Base-by-base conservation (phyloP, 768 basidiomycete species). In the Auricularia heimuer region DNA sequence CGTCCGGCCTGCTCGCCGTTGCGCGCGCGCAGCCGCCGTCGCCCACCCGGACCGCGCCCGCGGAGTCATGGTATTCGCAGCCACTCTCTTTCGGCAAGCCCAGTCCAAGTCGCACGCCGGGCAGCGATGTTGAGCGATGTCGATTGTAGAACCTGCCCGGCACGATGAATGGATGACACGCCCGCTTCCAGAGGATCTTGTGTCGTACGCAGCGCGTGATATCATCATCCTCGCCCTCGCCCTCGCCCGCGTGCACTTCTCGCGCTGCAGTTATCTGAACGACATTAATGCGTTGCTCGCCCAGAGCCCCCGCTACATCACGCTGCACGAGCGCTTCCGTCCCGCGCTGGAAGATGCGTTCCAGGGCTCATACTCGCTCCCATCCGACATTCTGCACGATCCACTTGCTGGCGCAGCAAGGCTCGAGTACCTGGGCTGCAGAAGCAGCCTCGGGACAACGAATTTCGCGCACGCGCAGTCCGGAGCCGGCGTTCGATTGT, bases 191-290 rank as follows among this genome's bases (percentile, higher is more conserved):
- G 54, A 71, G 0, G 69, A 72, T 12, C 73, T 80, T 34, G 71
- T 79, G 33, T 70, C 73, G 21, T 81, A 81, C 56, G 79, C 80
- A 2, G 77, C 78, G 4, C 75, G 76, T 65, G 80, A 81, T 69
- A 76, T 80, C 62, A 71, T 73, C 39, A 72, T 79, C 65, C 77
- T 81, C 63, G 72, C 24, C 24, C 24, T 24, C 24, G 24, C 69
- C 16, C 66, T 69, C 1, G 72, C 80, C 21, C 76, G 77, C 68
- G 69, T 71, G 3, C 67, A 75, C 60, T 80, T 81, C 64, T 14
- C 39, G 42, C 39, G 42, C 14, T 62, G 61, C 34, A 65, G 66
- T 8, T 71, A 69, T 64, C 64, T 73, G 24, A 12, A n/a, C 37
- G 35, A 54, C 6, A 64, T 65, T n/a, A 3, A 14, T 8, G 12